Base-by-base conservation (phyloP, 176 grass and related monocot genomes). In the Canna indica region DNA sequence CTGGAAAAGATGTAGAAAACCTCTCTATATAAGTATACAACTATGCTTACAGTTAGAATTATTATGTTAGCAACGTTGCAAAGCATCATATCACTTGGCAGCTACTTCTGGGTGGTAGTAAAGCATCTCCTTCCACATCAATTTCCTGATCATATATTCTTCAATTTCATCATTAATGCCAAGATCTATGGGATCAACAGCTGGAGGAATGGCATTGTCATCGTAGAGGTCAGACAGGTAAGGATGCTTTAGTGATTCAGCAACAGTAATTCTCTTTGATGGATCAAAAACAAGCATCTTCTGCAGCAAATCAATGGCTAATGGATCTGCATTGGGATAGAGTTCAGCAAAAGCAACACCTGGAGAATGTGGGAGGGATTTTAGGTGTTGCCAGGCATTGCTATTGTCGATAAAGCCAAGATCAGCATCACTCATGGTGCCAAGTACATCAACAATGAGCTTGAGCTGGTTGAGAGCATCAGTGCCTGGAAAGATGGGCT, bases 231-330 rank as follows among this genome's bases (percentile, higher is more conserved):
- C 62, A 35, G 81, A 68, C 71, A 84, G 75, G 45, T 75, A 84
- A 1, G 76, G 81, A 38, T 79, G 76, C 38, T 9, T 31, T 15
- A 83, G 29, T 28, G 81, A 75, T 22, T 78, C 81, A 25, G 70
- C 56, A 29, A 78, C 75, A 58, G 45, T 74, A 34, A 83, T 83
- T 28, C 81, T 69, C 56, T 84, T 75, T 10, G 62, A 69, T 17
- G 81, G 81, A 47, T 84, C 81, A 31, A 84, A 84, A 39, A 84
- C 50, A 2, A 79, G 71, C 81, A 84, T 84, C 64, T 73, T 74
- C 50, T 84, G 61, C 41, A 84, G 57, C 63, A 79, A 76, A 47
- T 84, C 76, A 17, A 84, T 69, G 14, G 81, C 81, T 34, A 75
- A 58, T 9, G 71, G 81, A 74, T 79, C 65, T 59, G 81, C 75